Conservation (phyloP, 2,329 filamentous ascomycete genomes). For the Conoideocrella luteorostrata region DNA sequence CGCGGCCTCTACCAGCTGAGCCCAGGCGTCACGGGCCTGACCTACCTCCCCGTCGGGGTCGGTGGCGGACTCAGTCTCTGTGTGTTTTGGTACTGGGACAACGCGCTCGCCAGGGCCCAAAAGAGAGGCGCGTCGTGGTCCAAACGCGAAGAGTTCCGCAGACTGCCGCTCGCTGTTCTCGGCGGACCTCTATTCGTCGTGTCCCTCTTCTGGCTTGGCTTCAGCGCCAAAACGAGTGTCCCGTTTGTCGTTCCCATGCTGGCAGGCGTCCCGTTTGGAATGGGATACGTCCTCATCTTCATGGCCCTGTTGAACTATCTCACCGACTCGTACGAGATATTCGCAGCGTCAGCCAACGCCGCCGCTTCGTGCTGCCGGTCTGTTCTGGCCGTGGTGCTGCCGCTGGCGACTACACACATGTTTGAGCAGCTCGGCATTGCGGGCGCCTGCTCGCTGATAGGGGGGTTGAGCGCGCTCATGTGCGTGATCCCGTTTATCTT, state of each 20-base stretch:
- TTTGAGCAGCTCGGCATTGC: conserved; percentile 40
- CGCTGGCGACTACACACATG: conserved; percentile 47
- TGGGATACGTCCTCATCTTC: conserved; percentile 57
- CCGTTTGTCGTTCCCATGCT: conserved; percentile 52
- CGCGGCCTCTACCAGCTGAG: conserved; percentile 55
- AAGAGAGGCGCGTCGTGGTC: conserved; percentile 49
- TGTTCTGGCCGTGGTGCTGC: conserved; percentile 76
- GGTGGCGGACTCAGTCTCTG: conserved; percentile 53
- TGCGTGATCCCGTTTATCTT: conserved; percentile 46
- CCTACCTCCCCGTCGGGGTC: conserved; percentile 61
- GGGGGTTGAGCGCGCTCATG: conserved; percentile 43
- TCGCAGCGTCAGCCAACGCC: conserved; percentile 70
- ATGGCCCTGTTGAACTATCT: conserved; percentile 59
- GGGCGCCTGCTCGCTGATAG: conserved; percentile 45
- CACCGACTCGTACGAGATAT: conserved; percentile 61
- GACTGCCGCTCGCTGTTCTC: conserved; percentile 66
- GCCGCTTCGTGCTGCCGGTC: conserved; percentile 83
- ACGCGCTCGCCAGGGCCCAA: conserved; percentile 48
- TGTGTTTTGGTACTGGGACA: conserved; percentile 62
- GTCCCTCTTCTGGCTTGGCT: conserved; percentile 59
- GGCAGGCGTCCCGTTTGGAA: conserved; percentile 55
- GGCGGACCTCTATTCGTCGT: conserved; percentile 60
- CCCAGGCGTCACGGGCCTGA: conserved; percentile 57
- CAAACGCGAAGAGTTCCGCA: conserved; percentile 56
- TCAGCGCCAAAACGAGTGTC: conserved; percentile 41